phyloP scores from a whole-genome alignment of 495 filamentous ascomycete genomes.

The Astrothelium subdiscretum region DNA sequence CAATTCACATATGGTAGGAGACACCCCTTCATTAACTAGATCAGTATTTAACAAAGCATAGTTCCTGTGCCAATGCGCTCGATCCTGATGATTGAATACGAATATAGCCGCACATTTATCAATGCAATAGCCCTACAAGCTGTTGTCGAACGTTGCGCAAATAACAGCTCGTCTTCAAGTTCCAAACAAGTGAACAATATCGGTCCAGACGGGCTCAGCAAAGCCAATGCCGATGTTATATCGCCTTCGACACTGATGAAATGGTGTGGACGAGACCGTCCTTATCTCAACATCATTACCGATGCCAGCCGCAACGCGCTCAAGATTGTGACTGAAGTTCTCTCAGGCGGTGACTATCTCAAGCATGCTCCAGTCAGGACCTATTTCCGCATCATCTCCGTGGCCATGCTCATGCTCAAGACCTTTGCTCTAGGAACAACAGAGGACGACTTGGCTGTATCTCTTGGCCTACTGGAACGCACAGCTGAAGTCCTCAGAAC shows the following conservation, averaged over 20 bases:
- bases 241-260: conserved; percentile 43
- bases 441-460: conserved; percentile 74
- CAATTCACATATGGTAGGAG: conserved; percentile 26
- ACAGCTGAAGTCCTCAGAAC: conserved; percentile 69
- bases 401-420: conserved; percentile 90
- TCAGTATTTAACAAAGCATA: conserved; percentile 25
- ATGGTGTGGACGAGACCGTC: conserved; percentile 51
- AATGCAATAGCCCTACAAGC: conserved; percentile 91
- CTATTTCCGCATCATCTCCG: conserved; percentile 87
- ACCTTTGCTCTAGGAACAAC: conserved; percentile 89
- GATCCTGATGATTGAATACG: conserved; percentile 64
- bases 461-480: conserved; percentile 66
- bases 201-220: neutral
- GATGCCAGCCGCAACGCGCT: conserved; percentile 77
- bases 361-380: conserved; percentile 88
- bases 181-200: conserved; percentile 23
- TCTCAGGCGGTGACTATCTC: conserved; percentile 72
- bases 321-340: conserved; percentile 66
- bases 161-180: conserved; percentile 40
- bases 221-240: conserved; percentile 33
- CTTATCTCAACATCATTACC: conserved; percentile 80
- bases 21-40: conserved; percentile 30
- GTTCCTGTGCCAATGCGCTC: conserved; percentile 67
- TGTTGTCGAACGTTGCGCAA: conserved; percentile 85
- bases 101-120: conserved; percentile 53